Evolutionary conservation across 2,329 filamentous ascomycete genomes (phyloP), one percentile per base, ranked within the genome.

Genomic region (Coniochaeta sp.): DNA sequence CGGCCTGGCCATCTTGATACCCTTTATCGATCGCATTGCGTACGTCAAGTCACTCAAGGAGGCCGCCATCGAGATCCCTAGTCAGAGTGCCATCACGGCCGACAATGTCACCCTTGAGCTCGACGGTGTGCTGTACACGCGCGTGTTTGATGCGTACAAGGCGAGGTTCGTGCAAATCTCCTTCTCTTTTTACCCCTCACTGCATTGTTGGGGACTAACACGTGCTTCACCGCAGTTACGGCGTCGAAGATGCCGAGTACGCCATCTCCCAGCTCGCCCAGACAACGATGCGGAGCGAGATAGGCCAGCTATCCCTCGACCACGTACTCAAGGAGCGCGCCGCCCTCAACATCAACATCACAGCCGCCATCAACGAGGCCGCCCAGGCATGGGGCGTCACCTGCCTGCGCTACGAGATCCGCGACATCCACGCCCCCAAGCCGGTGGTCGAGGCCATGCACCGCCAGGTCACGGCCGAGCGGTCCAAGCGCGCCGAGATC

Each of bases 41-140:
- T 99, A 99, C 74, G 95, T 99, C 67, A 97, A 96, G 82, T 96
- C 90, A 66, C 80, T 99, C 75, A 99, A 99, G 81, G 95, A 99
- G 76, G 86, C 87, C 57, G 95, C 95, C 31, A 90, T 98, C 71
- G 95, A 99, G 79, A 99, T 99, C 61, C 95, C 95, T 3, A 96
- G 90, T 69, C 95, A 99, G 79, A 96, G 90, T 73, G 95, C 95
- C 69, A 99, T 99, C 72, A 99, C 95, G 1, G 93, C 95, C 60
- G 95, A 99, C 80, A 99, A 99, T 69, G 95, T 99, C 34, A 99
- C 95, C 2, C 79, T 99, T 63, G 95, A 98, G 75, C 83, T 99
- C 40, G 95, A 99, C 73, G 95, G 95, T 66, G 91, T 99, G 43
- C 78, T 99, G 58, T 99, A 96, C 73, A 99, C 95, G 6, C 83